Base-by-base conservation (phyloP, 139 green algal species). In the Deuterostichococcus epilithicus region DNA sequence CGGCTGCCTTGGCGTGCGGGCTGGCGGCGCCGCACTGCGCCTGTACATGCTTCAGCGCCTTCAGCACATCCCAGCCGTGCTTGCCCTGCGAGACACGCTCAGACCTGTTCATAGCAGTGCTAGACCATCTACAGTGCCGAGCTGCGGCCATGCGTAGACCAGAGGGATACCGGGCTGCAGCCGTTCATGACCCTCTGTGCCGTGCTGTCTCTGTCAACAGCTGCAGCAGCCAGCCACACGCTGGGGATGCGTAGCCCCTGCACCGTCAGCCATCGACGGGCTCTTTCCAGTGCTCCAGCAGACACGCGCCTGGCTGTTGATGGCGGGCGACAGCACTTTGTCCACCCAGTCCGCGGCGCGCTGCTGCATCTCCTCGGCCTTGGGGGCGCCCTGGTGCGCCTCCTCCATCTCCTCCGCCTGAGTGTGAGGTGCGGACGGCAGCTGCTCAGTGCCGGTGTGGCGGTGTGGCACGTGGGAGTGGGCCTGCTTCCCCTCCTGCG, bases 51-150 rank as follows among this genome's bases (percentile, higher is more conserved):
- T 59, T 32, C 28, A 87, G 63, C 1, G 76, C 87, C 26, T 15
- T 37, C 25, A 83, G n/a, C 34, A 95, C 75, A 80, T 94, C 87
- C 88, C 87, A 94, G 10, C 85, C 88, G n/a, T 82, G 47, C 5
- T 47, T 26, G 15, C 88, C 83, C 80, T 90, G 78, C 65, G 15
- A 20, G 26, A 58, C 25, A n/a, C n/a, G n/a, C n/a, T n/a, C n/a
- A n/a, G n/a, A n/a, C n/a, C n/a, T n/a, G n/a, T n/a, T n/a, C n/a
- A n/a, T n/a, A n/a, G n/a, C n/a, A n/a, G n/a, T n/a, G n/a, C n/a
- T n/a, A n/a, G n/a, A n/a, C n/a, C n/a, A n/a, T n/a, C n/a, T n/a
- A n/a, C n/a, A n/a, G n/a, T n/a, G n/a, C n/a, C n/a, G n/a, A n/a
- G n/a, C n/a, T n/a, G n/a, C n/a, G n/a, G n/a, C n/a, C n/a, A n/a